Evolutionary conservation across 768 basidiomycete species (phyloP), one percentile per base, ranked within the genome.

Genomic region (Auriscalpium microsporum): DNA sequence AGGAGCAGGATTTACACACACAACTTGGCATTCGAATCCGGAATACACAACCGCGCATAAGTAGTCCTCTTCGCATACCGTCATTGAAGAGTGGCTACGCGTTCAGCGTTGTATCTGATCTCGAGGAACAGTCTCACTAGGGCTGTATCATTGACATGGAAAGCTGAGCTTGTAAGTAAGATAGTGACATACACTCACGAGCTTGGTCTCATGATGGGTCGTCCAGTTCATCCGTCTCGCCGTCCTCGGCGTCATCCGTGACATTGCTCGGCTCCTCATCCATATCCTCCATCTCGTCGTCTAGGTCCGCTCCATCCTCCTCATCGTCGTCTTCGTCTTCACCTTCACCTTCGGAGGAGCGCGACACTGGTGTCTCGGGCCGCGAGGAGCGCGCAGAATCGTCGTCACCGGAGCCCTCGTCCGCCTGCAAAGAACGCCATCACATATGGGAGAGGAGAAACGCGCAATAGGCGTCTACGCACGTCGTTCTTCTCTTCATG

Each of bases 401-500:
- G 35, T 73, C 75, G 19, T 70, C 73, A 13, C 72, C 74, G 50
- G 71, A 75, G 33, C 68, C 67, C 8, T 72, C 70, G 19, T 72
- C 71, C 1, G 61, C 69, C 71, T 50, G 69, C 69, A 17, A 49
- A 14, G 17, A 28, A 48, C 1, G 35, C 23, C 11, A 14, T 47
- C 34, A 48, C 16, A 44, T 17, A 23, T 37, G n/a, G 45, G 49
- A 28, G 28, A 28, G 28, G 28, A 28, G 28, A 28, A 28, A 28
- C 28, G 7, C 2, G 28, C 28, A 28, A 28, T 28, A 4, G 4
- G 23, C 34, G 36, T 16, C 19, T 11, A 53, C 76, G 53, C 56
- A 89, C 89, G 65, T 91, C 89, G 65, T 89, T 90, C 73, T 88
- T 90, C 69, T 91, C 89, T 64, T 91, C 89, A 58, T 83, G 79